Base-by-base conservation (phyloP, 352 stramenopile genomes). In the Phytophthora ohioensis region DNA sequence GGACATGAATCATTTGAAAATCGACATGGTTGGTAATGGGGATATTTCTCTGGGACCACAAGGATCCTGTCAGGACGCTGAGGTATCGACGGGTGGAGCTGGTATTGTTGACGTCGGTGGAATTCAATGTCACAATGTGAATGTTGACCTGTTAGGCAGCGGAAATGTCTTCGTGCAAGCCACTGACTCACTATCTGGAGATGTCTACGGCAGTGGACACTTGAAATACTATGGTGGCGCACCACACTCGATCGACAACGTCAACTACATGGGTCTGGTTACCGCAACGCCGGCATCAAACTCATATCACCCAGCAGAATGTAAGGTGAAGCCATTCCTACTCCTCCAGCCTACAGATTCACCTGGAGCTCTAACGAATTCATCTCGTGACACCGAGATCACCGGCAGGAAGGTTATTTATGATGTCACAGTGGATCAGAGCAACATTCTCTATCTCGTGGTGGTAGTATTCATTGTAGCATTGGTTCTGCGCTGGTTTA, bases 141-240 rank as follows among this genome's bases (percentile, higher is more conserved):
- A 73, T 5, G 65, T 78, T 3, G 57, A 65, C 5, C 34, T 78
- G 41, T 42, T 64, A 10, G 64, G 73, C n/a, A 76, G 60, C 30
- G 61, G 65, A 8, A 52, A 64, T 17, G 57, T 75, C 13, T 39
- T 78, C 30, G 70, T 81, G 3, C 73, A 81, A 51, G 69, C 69
- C 0, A 76, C 57, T 21, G 34, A 57, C 8, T 62, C 53, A 11
- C 61, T 81, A 13, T 63, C 57, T 1, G 69, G 73, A 3, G 57
- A 72, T 43, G 49, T 72, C 42, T 76, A 76, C n/a, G 68, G 68
- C 2, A 67, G 49, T 9, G 68, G 63, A 13, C 56, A 57, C 34
- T 53, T 76, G 43, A 47, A 54, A 30, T 74, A 69, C 56, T 64
- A 51, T 21, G 68, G 56, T 9, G 31, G 43, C 1, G 43, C 56